Base-by-base conservation (phyloP, 1,139 yeast genomes). In the Blastobotrys ciferrii region DNA sequence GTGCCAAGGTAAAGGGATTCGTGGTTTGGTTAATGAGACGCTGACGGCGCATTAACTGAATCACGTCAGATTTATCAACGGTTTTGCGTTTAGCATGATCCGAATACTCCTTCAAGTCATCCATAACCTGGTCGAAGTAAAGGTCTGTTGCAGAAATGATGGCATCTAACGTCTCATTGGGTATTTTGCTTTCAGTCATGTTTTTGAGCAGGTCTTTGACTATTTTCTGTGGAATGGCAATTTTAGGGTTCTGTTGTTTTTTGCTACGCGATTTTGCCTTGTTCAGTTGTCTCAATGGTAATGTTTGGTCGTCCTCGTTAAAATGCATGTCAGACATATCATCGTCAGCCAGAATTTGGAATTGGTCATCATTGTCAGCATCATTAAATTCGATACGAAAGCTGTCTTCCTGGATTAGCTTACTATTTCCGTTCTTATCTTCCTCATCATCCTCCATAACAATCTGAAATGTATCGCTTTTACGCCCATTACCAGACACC, bases 21-120 rank as follows among this genome's bases (percentile, higher is more conserved):
- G 32, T 45, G 20, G 48, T 42, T 14, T 52, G 49, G 17, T 47
- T 30, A n/a, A 53, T 46, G 6, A 58, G 48, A 5, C 61, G 46
- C 44, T 61, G 66, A 17, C 68, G 54, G 31, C 53, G 51, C 56
- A 66, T 47, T 20, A 66, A 52, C 36, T 56, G 55, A 35, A 57
- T 39, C 2, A 60, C 67, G 47, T 66, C 70, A 9, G 58, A 43
- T 2, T 58, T 52, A 23, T 65, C 67, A 11, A 66, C 52, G 1
- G 58, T 58, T 42, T 58, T 60, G 14, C 69, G 55, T 20, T 55
- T 55, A 14, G 65, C 61, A 45, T 65, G 69, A 9, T 48, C 50
- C 0, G 70, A 59, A 46, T 63, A 66, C 1, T 63, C 62, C 2
- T 54, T 50, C 17, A 66, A 46, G 47, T 64, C 69, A 3, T 44